Evolutionary conservation across 331 rosid genomes (phyloP), one percentile per base, ranked within the genome.

Genomic region (Stylosanthes scabra): DNA sequence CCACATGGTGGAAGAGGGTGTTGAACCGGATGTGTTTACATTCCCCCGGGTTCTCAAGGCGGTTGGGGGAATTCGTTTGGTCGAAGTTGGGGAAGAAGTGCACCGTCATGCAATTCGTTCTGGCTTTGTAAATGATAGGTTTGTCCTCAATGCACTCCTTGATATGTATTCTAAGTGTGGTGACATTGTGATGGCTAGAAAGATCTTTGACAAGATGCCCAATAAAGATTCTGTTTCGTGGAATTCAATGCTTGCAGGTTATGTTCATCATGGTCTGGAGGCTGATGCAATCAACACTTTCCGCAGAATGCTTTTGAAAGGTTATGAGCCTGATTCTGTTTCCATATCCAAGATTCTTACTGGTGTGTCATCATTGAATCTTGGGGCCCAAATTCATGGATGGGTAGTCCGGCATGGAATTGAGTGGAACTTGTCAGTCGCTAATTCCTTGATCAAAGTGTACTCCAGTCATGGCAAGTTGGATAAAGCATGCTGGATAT

Each of bases 151-250:
- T 82, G 91, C 99, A 16, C 59, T 85, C 5, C 86, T 94, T 56
- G 99, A 89, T 56, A 94, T 94, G 96, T 91, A 88, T 82, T 86
- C 96, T 3, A 89, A 89, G 77, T 94, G 99, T 44, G 97, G 99
- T 47, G 91, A 91, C 81, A 91, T 94, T 70, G 91, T 89, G 37
- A 94, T 83, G 83, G 96, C 97, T 10, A 69, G 86, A 50, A 91
- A 84, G 77, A 41, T 88, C 44, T 94, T 94, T 66, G 71, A 84
- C 42, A 83, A 80, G 78, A 84, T 94, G 65, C 54, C 52, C 28
- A 12, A 9, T 15, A 74, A 83, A 65, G 99, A 94, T 77, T 72
- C 73, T 4, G 85, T 94, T 75, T 91, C 99, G 0, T 91, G 99
- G 99, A 91, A 94, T 72, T 82, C 97, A 2, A 91, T 94, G 89